Evolutionary conservation across 495 filamentous ascomycete species (phyloP).

Genomic region (Aspergillus heteromorphus): DNA sequence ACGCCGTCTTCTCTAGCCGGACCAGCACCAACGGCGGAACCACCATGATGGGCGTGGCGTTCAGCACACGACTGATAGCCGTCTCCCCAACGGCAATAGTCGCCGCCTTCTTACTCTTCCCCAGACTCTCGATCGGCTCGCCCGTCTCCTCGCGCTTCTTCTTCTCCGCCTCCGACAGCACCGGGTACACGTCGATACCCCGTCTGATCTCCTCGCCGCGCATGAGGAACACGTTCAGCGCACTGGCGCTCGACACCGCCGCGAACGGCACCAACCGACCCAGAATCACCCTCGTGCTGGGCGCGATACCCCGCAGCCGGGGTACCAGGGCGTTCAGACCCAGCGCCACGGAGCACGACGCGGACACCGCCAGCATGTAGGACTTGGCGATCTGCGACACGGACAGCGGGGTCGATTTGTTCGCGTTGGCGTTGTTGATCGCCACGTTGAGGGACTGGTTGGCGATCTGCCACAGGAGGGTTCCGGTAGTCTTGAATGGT

Average conservation of each 20-base stretch:
- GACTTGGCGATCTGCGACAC: constrained; percentile 75
- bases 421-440: constrained; percentile 94
- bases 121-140: constrained; percentile 59
- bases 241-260: constrained; percentile 83
- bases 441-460: constrained; percentile 98
- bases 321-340: constrained; percentile 89
- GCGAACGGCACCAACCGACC: constrained; percentile 88
- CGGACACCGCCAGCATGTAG: constrained; percentile 86
- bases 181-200: constrained; percentile 92
- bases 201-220: constrained; percentile 87
- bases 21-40: constrained; percentile 81
- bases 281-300: constrained; percentile 66
- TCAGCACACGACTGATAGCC: constrained; percentile 80
- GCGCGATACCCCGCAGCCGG: constrained; percentile 69
- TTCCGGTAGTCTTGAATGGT: constrained; percentile 65
- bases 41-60: constrained; percentile 95
- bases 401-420: constrained; percentile 87
- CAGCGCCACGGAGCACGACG: constrained; percentile 86
- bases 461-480: constrained; percentile 88
- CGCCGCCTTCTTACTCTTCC: constrained; percentile 83
- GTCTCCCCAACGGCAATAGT: constrained; percentile 87
- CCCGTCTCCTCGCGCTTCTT: constrained; percentile 52
- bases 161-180: constrained; percentile 40
- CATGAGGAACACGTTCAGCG: constrained; percentile 96
- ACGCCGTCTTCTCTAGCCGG: constrained; percentile 54